Evolutionary conservation across 345 rosid genomes (phyloP).

Genomic region (Isatis tinctoria): DNA sequence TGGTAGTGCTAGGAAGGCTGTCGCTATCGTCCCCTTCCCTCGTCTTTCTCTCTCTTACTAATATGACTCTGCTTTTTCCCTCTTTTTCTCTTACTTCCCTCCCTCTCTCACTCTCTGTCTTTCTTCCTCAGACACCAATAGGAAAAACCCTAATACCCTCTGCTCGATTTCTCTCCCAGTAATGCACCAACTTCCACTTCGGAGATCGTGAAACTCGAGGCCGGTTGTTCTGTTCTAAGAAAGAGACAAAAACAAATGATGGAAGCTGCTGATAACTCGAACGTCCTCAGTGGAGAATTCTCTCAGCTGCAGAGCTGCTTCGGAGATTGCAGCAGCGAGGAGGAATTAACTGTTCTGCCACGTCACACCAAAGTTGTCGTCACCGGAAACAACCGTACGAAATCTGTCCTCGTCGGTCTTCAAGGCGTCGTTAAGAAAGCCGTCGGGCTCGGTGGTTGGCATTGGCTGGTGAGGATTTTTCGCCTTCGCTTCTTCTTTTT

Average conservation of each 20-base stretch:
- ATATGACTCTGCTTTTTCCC: conserved; percentile 26
- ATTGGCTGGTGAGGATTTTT: conserved; percentile 72
- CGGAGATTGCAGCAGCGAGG: conserved; percentile 71
- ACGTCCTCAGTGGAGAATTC: conserved; percentile 53
- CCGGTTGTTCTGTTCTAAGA: background rate
- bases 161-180: conserved; percentile 28
- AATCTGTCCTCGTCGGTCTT: conserved; percentile 95
- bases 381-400: conserved; percentile 96
- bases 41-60: conserved; percentile 33
- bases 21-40: conserved; percentile 25
- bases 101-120: conserved; percentile 31
- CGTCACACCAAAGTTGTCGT: conserved; percentile 95
- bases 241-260: conserved; percentile 40
- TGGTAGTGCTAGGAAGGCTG: conserved; percentile 4
- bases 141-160: conserved; percentile 32
- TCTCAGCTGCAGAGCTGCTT: conserved; percentile 36
- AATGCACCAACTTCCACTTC: conserved; percentile 53
- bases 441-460: conserved; percentile 97
- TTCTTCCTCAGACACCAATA: conserved; percentile 18
- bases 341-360: conserved; percentile 86
- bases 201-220: conserved; percentile 21
- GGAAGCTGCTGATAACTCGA: conserved; percentile 62
- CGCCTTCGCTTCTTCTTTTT: background rate
- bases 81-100: background rate
- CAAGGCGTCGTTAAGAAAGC: conserved; percentile 95